Base-by-base conservation (phyloP, 257 asterid genomes). In the Avicennia marina region DNA sequence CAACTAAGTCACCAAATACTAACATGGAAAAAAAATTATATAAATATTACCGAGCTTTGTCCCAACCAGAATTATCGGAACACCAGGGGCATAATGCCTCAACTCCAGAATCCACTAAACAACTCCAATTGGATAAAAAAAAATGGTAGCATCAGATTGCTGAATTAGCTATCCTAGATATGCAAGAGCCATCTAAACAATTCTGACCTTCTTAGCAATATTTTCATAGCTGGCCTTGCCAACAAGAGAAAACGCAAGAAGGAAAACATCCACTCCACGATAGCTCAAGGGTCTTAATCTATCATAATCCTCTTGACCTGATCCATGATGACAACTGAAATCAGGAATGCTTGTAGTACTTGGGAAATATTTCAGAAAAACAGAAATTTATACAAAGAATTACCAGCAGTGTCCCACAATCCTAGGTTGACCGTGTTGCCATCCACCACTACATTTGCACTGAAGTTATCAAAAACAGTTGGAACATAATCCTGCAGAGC, bases 351-450 rank as follows among this genome's bases (percentile, higher is more conserved):
- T 51, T 13, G 49, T 53, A 26, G 5, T 16, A 49, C 32, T 33
- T 39, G 1, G 22, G 36, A 44, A 44, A 34, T 29, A 29, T 40
- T 59, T 24, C 15, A 44, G 10, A 17, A 67, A 42, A 34, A 10
- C 17, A 64, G 38, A 13, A 21, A 66, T 19, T 11, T 2, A 22
- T 24, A 5, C 7, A 19, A 39, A 63, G 71, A 73, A 56, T 66
- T 34, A 81, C 90, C 94, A 29, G 90, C 94, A 46, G 90, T 81
- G 69, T 85, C 94, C 94, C 94, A 85, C 64, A 85, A 71, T 56
- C 90, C 94, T 11, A 85, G 81, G 66, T 85, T 85, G 56, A 85
- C 85, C 11, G 90, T 81, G 64, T 51, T 76, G 56, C 94, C 90
- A 73, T 85, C 83, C 63, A 85, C 87, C 43, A 81, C 86, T 60